phyloP scores from a whole-genome alignment of 2,329 filamentous ascomycete species.

The Pyrenochaeta sp. region DNA sequence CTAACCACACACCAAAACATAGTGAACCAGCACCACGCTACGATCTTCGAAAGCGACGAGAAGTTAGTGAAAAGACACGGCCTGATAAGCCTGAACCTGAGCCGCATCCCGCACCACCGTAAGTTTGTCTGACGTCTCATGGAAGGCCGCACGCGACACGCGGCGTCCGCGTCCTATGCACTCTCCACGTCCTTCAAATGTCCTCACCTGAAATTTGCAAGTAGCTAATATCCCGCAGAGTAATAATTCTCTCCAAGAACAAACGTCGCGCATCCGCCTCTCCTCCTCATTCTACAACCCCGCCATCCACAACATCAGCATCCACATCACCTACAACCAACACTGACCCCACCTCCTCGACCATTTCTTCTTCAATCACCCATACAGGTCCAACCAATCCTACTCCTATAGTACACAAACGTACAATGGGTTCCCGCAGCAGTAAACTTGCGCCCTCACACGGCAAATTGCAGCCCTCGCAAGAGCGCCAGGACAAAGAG shows the following conservation, averaged over 20 bases:
- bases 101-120: conserved; percentile 28
- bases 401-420: neutral
- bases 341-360: conserved; percentile 1
- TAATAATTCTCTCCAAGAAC: conserved; percentile 25
- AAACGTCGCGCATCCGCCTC: conserved; percentile 19
- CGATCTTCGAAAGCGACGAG: conserved; percentile 13
- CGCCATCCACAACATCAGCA: conserved; percentile 1
- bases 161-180: neutral
- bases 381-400: neutral
- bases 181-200: neutral
- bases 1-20: conserved; percentile 4
- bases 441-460: conserved; percentile 28
- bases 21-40: conserved; percentile 16
- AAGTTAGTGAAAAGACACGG: neutral
- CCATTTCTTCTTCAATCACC: neutral
- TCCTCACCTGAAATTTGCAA: neutral
- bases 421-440: conserved; percentile 42
- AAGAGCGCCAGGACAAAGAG: conserved; percentile 39
- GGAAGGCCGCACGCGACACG: conserved; percentile 6
- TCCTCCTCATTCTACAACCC: conserved; percentile 3
- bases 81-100: conserved; percentile 19
- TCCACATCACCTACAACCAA: neutral
- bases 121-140: neutral
- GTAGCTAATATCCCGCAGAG: conserved; percentile 9
- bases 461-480: conserved; percentile 37